Conservation (phyloP, 805 yeast genomes). For the Brettanomyces sp. region DNA sequence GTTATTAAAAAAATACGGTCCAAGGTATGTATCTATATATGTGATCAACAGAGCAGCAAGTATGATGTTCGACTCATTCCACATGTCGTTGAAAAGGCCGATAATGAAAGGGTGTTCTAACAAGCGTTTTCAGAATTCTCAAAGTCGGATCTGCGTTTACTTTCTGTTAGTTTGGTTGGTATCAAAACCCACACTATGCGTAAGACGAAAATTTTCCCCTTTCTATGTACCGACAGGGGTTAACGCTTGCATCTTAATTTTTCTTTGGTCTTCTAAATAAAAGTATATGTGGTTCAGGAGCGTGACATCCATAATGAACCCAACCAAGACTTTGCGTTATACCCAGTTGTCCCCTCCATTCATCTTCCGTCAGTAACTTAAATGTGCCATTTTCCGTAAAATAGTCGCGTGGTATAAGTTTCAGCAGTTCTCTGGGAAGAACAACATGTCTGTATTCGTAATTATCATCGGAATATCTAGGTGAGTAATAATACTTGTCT, state of each 20-base stretch:
- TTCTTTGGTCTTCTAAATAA: conserved; percentile 62
- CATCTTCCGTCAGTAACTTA: conserved; percentile 85
- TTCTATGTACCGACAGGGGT: no score
- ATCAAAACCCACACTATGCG: no score
- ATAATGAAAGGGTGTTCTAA: no score
- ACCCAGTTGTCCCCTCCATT: conserved; percentile 92
- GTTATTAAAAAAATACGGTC: no score
- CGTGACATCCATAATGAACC: conserved; percentile 96
- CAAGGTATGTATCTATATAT: no score
- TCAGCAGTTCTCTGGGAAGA: conserved; percentile 92
- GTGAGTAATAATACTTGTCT: conserved; percentile 90
- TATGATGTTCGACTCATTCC: no score
- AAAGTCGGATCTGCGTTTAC: no score
- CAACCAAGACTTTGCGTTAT: conserved; percentile 96
- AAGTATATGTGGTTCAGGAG: conserved; percentile 97
- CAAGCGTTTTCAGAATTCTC: no score
- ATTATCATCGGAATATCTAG: conserved; percentile 84
- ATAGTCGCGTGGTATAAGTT: conserved; percentile 88
- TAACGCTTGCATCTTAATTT: background rate
- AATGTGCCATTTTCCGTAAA: conserved; percentile 92
- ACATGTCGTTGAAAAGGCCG: no score
- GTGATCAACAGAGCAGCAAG: no score
- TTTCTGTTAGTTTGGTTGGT: no score
- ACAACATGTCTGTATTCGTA: conserved; percentile 95
- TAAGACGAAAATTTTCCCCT: no score